Evolutionary conservation across 371 early-diverging fungal genomes (phyloP), one percentile per base, ranked within the genome.

Genomic region (Mucor racemosus): DNA sequence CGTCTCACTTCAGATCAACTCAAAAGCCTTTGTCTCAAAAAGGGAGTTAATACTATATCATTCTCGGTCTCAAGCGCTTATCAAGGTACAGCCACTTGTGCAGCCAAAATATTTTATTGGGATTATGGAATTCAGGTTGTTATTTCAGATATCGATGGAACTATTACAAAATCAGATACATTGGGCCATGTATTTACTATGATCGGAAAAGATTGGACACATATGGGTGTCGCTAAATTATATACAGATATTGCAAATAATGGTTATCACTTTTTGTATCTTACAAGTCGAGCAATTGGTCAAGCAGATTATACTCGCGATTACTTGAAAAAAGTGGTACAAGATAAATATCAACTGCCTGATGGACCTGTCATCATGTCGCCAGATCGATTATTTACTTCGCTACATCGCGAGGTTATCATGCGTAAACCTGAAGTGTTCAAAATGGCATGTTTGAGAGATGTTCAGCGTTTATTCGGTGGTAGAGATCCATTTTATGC

Each of bases 171-270:
- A 77, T 95, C 96, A 5, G 99, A 99, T 76, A 93, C 95, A 0
- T 81, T 97, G 59, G 99, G 99, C 0, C 99, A 99, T 74, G 80
- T 99, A 14, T 97, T 97, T 76, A 94, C 95, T 33, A 94, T 97
- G 91, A 95, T 99, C 35, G 99, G 99, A 39, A 93, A 91, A 74
- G 99, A 99, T 79, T 99, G 99, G 99, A 99, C 99, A 11, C 99
- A 99, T 74, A 75, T 83, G 8, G 99, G 99, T 17, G 95, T 99
- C 9, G 99, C 99, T 44, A 92, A 92, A 67, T 84, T 99, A 41
- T 99, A 95, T 81, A 94, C 96, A 7, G 95, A 94, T 75, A 97
- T 99, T 61, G 77, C 71, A 33, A 94, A 91, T 62, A 99, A 99
- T 77, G 99, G 98, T 1, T 99, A 99, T 76, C 90, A 96, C 69